Percentiles rank a stretch among this genome's conserved stretches.
Evolutionary conservation across 768 basidiomycete species (phyloP).

Genomic region (Kwoniella shandongensis): DNA sequence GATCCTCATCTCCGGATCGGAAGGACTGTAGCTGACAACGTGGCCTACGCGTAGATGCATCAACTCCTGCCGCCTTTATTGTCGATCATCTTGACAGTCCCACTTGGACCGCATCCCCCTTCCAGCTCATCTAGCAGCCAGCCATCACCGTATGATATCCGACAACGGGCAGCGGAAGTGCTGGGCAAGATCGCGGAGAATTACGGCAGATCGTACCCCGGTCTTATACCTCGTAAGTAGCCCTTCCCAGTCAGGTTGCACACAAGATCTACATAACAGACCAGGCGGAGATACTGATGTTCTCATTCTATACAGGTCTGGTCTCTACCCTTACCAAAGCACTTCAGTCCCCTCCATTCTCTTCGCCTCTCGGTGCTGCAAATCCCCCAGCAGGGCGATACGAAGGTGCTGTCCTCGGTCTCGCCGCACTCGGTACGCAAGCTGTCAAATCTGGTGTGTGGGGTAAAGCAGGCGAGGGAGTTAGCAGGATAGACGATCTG

Average conservation of each 20-base stretch:
- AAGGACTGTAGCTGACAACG: conserved; percentile 8
- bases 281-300: not conserved
- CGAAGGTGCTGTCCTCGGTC: conserved; percentile 84
- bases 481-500: conserved; percentile 49
- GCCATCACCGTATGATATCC: conserved; percentile 61
- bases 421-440: conserved; percentile 80
- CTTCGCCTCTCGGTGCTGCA: conserved; percentile 39
- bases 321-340: conserved; percentile 91
- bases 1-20: not conserved
- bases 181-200: conserved; percentile 64
- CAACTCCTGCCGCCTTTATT: conserved; percentile 92
- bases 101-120: conserved; percentile 70
- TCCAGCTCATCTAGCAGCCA: conserved; percentile 19
- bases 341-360: conserved; percentile 56
- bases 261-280: not conserved
- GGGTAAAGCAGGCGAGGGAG: conserved; percentile 34
- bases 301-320: conserved; percentile 62
- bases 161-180: conserved; percentile 77
- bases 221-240: conserved; percentile 50
- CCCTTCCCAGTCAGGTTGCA: too few species aligned
- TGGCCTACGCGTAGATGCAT: conserved; percentile 65
- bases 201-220: conserved; percentile 48
- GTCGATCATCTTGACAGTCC: conserved; percentile 83
- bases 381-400: conserved; percentile 65
- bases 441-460: conserved; percentile 34